Conservation (phyloP, 768 basidiomycete genomes). For the Lanmaoa rubissima region DNA sequence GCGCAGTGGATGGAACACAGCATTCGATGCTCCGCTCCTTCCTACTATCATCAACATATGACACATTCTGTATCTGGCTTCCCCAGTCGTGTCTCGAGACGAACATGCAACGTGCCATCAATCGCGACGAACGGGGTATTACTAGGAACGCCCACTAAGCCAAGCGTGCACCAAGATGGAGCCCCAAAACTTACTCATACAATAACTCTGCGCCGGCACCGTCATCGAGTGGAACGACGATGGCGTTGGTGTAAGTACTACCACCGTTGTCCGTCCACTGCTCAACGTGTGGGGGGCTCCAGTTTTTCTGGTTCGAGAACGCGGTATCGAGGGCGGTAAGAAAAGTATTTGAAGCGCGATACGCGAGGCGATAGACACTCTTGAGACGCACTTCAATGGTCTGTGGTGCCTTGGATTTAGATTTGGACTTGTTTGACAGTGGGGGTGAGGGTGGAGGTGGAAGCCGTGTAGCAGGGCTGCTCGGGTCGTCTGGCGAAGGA, state of each 20-base stretch:
- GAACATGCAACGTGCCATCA: slow-evolving; percentile 45
- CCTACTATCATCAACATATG: slow-evolving; percentile 35
- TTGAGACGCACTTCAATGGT: slow-evolving; percentile 34
- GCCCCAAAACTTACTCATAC: slow-evolving; percentile 45
- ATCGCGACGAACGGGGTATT: slow-evolving; percentile 46
- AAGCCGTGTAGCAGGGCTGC: background rate
- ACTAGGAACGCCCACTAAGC: slow-evolving; percentile 21
- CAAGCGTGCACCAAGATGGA: background rate
- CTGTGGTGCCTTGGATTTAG: slow-evolving; percentile 2
- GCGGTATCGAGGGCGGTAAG: slow-evolving; percentile 3
- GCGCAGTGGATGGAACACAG: too few relatives aligned
- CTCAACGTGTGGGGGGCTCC: slow-evolving; percentile 9
- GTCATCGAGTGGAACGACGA: slow-evolving; percentile 43
- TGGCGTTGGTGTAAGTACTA: slow-evolving; percentile 18
- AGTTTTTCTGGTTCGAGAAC: slow-evolving; percentile 1
- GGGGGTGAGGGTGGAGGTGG: background rate
- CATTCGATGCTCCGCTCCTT: too few relatives aligned
- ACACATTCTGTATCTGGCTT: slow-evolving; percentile 42
- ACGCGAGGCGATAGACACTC: slow-evolving; percentile 21
- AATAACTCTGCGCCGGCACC: slow-evolving; percentile 44
- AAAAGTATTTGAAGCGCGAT: slow-evolving; percentile 15
- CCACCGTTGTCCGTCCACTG: slow-evolving; percentile 12
- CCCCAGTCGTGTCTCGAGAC: slow-evolving; percentile 45
- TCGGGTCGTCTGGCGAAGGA: background rate
- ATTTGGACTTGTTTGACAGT: background rate